Base-by-base conservation (phyloP, 306 rosid genomes). In the Begonia masoniana region DNA sequence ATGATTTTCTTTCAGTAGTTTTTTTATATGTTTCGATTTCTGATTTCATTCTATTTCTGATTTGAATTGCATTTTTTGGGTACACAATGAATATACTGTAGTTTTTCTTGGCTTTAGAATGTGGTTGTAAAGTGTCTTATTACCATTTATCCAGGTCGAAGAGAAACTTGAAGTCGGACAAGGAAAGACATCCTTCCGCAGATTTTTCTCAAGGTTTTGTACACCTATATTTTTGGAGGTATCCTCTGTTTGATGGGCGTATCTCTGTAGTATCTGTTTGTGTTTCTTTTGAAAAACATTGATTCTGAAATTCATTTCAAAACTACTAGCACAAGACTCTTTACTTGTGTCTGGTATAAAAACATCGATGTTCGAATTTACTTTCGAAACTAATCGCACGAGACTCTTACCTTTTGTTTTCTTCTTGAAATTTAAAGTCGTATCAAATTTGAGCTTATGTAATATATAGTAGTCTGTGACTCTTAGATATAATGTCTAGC, bases 211-310 rank as follows among this genome's bases (percentile, higher is more conserved):
- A 47, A 82, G 96, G 71, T 92, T 86, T 67, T 92, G 88, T 61
- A 92, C 99, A 2, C 99, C 99, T 42, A 87, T 92, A 75, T 92
- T 92, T 78, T 69, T 92, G 82, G 99, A 92, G 96, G 96, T 67
- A 63, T 17, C 6, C 49, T 45, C 13, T 26, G 67, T 51, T 14
- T 3, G 6, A 9, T 31, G 39, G 39, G 39, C 39, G 5, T 31
- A 21, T 21, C 1, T 3, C 3, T 21, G 39, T 6, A 5, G 8
- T 31, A 31, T 31, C 8, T 7, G 0, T 31, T 68, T 45, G 14
- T 50, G 36, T 36, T 23, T 65, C 35, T 43, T 45, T 60, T 51
- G 24, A 31, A 6, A 1, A 31, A 62, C 59, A 12, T 57, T 55
- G 21, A 47, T 17, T 17, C 19, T 17, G 26, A 41, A 26, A 1